These are phyloP conservation scores for Botrytis fabae DNA, from an alignment of 2,329 filamentous ascomycete species.

Conservation along the genomic window DNA sequence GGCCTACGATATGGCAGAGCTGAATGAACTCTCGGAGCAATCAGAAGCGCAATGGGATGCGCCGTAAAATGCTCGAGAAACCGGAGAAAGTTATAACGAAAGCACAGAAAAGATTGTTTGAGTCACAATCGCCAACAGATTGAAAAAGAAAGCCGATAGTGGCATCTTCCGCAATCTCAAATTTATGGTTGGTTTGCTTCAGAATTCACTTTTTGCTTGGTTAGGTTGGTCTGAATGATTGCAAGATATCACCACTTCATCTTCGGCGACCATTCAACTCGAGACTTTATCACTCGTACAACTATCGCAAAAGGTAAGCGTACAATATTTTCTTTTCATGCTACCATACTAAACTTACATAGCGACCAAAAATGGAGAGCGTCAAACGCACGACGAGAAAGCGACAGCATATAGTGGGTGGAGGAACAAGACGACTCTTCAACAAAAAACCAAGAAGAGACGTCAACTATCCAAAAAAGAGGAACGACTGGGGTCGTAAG, in stretches of 20 bases:
- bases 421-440: neutral
- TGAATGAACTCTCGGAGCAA: neutral
- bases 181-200: neutral
- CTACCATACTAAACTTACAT: neutral
- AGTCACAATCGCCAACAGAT: neutral
- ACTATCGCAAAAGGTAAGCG: neutral
- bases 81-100: neutral
- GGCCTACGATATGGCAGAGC: neutral
- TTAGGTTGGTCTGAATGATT: neutral
- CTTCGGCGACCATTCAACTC: neutral
- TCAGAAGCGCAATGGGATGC: neutral
- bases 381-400: neutral
- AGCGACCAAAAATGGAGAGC: neutral
- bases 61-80: neutral
- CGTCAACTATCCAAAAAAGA: neutral
- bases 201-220: neutral
- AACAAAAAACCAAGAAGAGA: neutral
- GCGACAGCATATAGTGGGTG: neutral
- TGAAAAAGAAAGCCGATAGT: neutral
- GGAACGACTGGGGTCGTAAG: neutral
- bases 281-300: neutral
- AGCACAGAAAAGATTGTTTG: neutral
- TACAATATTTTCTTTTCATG: neutral
- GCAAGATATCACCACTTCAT: neutral
- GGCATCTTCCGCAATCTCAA: neutral